Evolutionary conservation across 2,329 filamentous ascomycete species (phyloP).

Genomic region (Pseudomassariella vexata): DNA sequence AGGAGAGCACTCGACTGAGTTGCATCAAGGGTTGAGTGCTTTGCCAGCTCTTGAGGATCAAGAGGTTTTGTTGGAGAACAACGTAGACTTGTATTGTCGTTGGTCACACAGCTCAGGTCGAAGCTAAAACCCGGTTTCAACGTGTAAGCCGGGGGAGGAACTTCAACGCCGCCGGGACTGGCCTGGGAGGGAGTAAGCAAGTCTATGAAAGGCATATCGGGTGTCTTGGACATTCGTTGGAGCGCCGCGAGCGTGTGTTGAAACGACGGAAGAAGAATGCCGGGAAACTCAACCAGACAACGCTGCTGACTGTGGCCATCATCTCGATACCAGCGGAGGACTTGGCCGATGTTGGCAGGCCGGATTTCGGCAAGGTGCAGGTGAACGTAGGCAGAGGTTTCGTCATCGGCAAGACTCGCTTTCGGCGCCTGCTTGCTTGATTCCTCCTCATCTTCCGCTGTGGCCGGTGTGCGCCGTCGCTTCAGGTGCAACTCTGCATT

Average conservation of each 20-base stretch:
- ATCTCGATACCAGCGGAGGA: conserved; percentile 23
- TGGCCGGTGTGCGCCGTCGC: not conserved
- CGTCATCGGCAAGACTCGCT: conserved; percentile 25
- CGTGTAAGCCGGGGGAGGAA: conserved; percentile 47
- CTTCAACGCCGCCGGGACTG: conserved; percentile 11
- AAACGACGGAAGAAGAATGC: conserved; percentile 53
- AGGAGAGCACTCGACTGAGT: conserved; percentile 47
- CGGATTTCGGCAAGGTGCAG: conserved; percentile 22
- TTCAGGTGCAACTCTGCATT: conserved; percentile 8
- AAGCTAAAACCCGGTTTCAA: conserved; percentile 42
- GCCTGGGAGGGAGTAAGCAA: conserved; percentile 31
- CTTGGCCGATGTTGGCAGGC: conserved; percentile 13
- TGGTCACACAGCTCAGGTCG: conserved; percentile 28
- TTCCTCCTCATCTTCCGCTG: not conserved
- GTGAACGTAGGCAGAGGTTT: conserved; percentile 21
- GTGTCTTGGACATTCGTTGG: conserved; percentile 41
- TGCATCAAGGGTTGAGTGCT: conserved; percentile 42
- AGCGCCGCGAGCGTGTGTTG: conserved; percentile 49
- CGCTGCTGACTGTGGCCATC: conserved; percentile 9
- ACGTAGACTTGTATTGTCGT: conserved; percentile 13
- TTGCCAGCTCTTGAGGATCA: conserved; percentile 17
- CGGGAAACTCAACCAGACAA: conserved; percentile 55
- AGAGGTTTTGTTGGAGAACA: conserved; percentile 13
- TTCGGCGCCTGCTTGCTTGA: not conserved
- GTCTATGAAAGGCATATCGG: conserved; percentile 42